Evolutionary conservation across 2,329 filamentous ascomycete genomes (phyloP).

Genomic region (Podosphaera aphanis): DNA sequence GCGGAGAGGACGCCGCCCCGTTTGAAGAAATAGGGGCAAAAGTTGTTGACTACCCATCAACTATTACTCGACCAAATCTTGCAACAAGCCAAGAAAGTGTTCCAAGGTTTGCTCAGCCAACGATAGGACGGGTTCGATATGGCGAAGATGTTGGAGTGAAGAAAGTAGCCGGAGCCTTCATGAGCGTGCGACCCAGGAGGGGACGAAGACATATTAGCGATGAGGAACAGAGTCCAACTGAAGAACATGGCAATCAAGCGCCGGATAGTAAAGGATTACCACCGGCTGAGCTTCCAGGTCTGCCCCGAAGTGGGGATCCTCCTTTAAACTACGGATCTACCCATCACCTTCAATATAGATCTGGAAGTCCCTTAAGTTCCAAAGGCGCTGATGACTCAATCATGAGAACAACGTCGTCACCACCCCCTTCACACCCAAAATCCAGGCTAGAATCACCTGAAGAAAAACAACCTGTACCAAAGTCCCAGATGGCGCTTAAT

Average conservation of each 20-base stretch:
- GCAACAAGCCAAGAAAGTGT: constrained; percentile 27
- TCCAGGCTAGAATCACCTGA: constrained; percentile 17
- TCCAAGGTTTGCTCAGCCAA: constrained; percentile 26
- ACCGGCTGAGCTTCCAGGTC: constrained; percentile 11
- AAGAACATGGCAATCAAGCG: constrained; percentile 16
- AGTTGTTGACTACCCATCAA: constrained; percentile 19
- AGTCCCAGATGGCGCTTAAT: constrained; percentile 31
- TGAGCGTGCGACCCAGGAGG: constrained; percentile 58
- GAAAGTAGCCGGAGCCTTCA: constrained; percentile 51
- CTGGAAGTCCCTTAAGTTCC: constrained; percentile 33
- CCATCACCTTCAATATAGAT: constrained; percentile 15
- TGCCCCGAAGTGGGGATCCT: constrained; percentile 8
- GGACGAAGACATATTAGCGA: constrained; percentile 37
- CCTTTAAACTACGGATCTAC: constrained; percentile 17
- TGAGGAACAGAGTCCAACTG: constrained; percentile 20
- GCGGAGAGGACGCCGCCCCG: constrained; percentile 8
- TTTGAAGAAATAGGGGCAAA: constrained; percentile 8
- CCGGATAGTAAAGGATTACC: constrained; percentile 9
- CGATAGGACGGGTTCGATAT: constrained; percentile 25
- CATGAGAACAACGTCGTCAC: constrained; percentile 13
- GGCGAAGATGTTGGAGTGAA: constrained; percentile 45
- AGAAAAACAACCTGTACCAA: constrained; percentile 19
- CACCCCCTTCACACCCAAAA: constrained; percentile 10
- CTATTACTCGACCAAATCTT: constrained; percentile 23
- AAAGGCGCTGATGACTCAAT: constrained; percentile 12